These are phyloP conservation scores for Candida sakaeoensis DNA, from an alignment of 805 yeast species.

Conservation along the genomic window DNA sequence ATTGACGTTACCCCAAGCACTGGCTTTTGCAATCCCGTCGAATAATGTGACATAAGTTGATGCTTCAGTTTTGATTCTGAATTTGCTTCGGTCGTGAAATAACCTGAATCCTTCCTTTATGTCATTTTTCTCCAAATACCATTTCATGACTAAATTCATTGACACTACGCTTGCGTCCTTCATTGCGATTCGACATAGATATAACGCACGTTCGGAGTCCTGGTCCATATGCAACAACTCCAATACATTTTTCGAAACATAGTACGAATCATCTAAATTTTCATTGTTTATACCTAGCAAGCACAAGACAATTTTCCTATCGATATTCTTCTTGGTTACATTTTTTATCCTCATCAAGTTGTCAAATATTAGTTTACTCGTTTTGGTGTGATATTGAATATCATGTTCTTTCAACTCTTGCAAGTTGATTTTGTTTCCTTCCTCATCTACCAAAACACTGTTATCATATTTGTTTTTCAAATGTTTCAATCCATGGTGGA, in stretches of 20 bases:
- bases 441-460: conserved; percentile 18
- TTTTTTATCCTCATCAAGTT: conserved; percentile 24
- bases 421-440: conserved; percentile 23
- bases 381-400: conserved; percentile 18
- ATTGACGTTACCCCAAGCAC: conserved; percentile 30
- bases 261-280: conserved; percentile 55
- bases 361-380: conserved; percentile 22
- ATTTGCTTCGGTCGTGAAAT: conserved; percentile 54
- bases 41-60: conserved; percentile 34
- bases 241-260: conserved; percentile 51
- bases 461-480: conserved; percentile 30
- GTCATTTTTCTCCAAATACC: conserved; percentile 42
- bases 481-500: conserved; percentile 23
- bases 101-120: conserved; percentile 48
- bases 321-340: conserved; percentile 24
- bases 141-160: conserved; percentile 57
- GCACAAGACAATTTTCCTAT: conserved; percentile 46
- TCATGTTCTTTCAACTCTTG: conserved; percentile 21
- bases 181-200: conserved; percentile 45
- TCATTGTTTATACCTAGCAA: conserved; percentile 57
- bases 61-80: conserved; percentile 56
- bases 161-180: conserved; percentile 52
- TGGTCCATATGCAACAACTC: conserved; percentile 51
- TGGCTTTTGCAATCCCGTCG: conserved; percentile 30
- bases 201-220: conserved; percentile 47